Base-by-base conservation (phyloP, 208 protist species). In the Sergeia podlipaevii region DNA sequence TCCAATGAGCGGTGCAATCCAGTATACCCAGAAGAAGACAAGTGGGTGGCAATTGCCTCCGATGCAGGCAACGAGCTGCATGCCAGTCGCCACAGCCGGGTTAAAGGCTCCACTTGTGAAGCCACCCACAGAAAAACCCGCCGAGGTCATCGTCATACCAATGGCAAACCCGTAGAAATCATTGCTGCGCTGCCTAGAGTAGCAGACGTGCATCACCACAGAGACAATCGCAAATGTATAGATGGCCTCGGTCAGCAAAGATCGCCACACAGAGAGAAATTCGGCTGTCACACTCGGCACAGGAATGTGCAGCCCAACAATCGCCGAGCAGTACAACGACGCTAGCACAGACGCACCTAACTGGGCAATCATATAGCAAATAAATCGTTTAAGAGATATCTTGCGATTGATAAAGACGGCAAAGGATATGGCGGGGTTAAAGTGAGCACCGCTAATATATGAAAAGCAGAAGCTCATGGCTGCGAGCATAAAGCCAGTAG, bases 381-480 rank as follows among this genome's bases (percentile, higher is more conserved):
- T 8, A 10, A 78, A 49, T 6, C 81, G 77, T 0, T 61, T 71
- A 6, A 91, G 47, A 7, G 77, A 64, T 56, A 92, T 90, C 37
- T 87, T 83, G 23, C 87, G 59, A 36, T 87, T 93, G 36, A 96
- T 72, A 51, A 90, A 86, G 7, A 77, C 80, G 37, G 87, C 84
- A 57, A 96, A 95, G 18, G 88, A 83, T 29, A 97, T 84, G 28
- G 89, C 90, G 0, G 93, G 93, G 56, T 97, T 97, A 63, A 97
- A 97, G 67, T 97, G 89, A 2, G 89, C 93, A 6, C 90, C 90
- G 55, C 80, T 91, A 38, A 97, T 86, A 70, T 95, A 90, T 48
- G 85, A 88, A 57, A 97, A 96, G 23, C 86, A 81, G 65, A 95
- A 96, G 57, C 84, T 86, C 72, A 97, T 83, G 3, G 90, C 85